A percentile compares a stretch with the other conserved stretches of the same genome.
These are phyloP conservation scores for Dendrobium chrysotoxum DNA, from an alignment of 106 monocot species.

Conservation along the genomic window DNA sequence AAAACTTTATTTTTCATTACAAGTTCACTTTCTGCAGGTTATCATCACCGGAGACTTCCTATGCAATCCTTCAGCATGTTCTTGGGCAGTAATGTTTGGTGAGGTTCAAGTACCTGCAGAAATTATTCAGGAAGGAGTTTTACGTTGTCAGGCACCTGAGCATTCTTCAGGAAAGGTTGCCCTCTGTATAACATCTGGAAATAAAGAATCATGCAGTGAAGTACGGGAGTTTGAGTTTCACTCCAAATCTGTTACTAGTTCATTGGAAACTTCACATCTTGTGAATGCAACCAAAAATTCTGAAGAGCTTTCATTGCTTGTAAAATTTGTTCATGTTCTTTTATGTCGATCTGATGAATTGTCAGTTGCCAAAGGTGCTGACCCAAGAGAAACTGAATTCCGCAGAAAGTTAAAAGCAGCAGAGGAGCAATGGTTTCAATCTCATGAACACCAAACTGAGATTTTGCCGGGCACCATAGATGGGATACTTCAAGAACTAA, in stretches of 20 bases:
- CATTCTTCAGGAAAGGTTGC: constrained; percentile 36
- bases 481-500: constrained; percentile 42
- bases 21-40: constrained; percentile 22
- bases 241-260: constrained; percentile 16
- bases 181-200: constrained; percentile 50
- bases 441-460: constrained; percentile 11
- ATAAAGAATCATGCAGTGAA: constrained; percentile 62
- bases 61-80: constrained; percentile 25
- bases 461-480: constrained; percentile 15
- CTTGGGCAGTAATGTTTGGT: constrained; percentile 71
- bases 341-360: constrained; percentile 20
- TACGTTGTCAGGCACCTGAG: constrained; percentile 47
- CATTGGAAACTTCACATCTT: not conserved
- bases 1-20: not conserved
- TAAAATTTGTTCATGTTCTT: constrained; percentile 30
- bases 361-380: not conserved
- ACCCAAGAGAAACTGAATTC: not conserved
- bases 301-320: constrained; percentile 40
- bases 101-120: constrained; percentile 56
- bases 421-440: not conserved
- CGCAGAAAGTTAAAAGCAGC: not conserved
- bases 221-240: constrained; percentile 45
- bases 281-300: constrained; percentile 4
- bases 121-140: constrained; percentile 51
- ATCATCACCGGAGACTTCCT: constrained; percentile 51